A percentile compares a stretch with the other conserved stretches of the same genome.
Conservation (phyloP, 1,284 basidiomycete genomes). For the Fomitopsis schrenkii region DNA sequence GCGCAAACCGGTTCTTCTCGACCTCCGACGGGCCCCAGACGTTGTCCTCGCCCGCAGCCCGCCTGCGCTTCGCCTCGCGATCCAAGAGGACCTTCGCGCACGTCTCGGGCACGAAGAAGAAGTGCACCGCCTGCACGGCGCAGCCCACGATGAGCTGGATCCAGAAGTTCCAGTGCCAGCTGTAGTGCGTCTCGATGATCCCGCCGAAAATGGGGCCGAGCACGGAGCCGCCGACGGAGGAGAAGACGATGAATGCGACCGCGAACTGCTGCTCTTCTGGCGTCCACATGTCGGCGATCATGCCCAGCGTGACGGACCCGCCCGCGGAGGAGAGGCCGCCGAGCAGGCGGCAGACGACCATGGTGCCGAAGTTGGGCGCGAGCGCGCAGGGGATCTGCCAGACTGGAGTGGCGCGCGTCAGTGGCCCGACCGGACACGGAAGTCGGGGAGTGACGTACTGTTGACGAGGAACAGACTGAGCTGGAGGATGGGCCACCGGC, state of each 20-base stretch:
- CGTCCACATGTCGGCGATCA: conserved; percentile 1
- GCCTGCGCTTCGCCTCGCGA: background rate
- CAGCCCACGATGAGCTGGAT: background rate
- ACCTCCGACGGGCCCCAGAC: conserved; percentile 1
- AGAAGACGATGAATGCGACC: conserved; percentile 1
- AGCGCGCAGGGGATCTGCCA: conserved; percentile 1
- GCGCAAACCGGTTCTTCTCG: background rate
- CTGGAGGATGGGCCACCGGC: background rate
- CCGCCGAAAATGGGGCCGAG: background rate
- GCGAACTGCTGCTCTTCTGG: background rate
- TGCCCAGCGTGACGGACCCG: background rate
- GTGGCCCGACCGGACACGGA: background rate
- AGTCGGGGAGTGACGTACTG: background rate
- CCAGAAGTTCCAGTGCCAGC: background rate
- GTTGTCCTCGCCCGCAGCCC: background rate
- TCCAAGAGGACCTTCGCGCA: background rate
- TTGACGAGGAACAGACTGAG: conserved; percentile 1
- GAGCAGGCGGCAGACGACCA: background rate
- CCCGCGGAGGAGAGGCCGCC: background rate
- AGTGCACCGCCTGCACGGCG: background rate
- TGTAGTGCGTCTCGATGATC: background rate
- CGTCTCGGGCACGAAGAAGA: conserved; percentile 1
- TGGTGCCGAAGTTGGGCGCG: conserved; percentile 1
- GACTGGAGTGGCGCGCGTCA: background rate
- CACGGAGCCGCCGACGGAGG: background rate